Base-by-base conservation (phyloP, 345 rosid species). In the Crucihimalaya himalaica region DNA sequence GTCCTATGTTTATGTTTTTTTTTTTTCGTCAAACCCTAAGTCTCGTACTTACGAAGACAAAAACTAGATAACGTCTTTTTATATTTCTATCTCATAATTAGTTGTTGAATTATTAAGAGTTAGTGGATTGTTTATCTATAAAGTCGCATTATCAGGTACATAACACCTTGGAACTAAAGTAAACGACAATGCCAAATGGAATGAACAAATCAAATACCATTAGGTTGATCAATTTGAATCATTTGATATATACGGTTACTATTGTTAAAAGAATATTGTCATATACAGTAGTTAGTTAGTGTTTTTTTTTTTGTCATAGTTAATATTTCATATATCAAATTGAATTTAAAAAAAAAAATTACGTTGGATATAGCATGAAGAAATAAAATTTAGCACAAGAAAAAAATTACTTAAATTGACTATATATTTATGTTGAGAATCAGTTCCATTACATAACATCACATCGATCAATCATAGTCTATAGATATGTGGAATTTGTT, bases 401-500 rank as follows among this genome's bases (percentile, higher is more conserved):
- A 60, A 14, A 35, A 19, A 59, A 7, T 3, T 20, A 21, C 12
- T 21, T 21, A 40, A 3, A 52, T 20, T 20, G 62, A 63, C 40
- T 58, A 67, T 35, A 61, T 48, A 67, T 35, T 50, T 48, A 32
- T 64, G 70, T 34, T 39, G 62, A 20, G 29, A 58, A 59, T 39
- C 73, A 62, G 64, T 61, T 68, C 42, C 50, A 45, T 75, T 75
- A 75, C 79, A 75, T 68, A 68, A 55, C 62, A 15, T 61, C 20
- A 19, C 57, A 68, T 43, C 43, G 19, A 62, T 63, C 43, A 69
- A 76, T 69, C 75, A 54, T 27, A 45, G 52, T 62, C 34, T 69
- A 43, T 39, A 54, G 79, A 58, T 68, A 68, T 68, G 43, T 12
- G 54, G 25, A 12, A 58, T 29, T 58, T 58, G 59, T 58, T 39